phyloP scores from a whole-genome alignment of 208 protist genomes.

The Acanthamoeba culbertsoni region DNA sequence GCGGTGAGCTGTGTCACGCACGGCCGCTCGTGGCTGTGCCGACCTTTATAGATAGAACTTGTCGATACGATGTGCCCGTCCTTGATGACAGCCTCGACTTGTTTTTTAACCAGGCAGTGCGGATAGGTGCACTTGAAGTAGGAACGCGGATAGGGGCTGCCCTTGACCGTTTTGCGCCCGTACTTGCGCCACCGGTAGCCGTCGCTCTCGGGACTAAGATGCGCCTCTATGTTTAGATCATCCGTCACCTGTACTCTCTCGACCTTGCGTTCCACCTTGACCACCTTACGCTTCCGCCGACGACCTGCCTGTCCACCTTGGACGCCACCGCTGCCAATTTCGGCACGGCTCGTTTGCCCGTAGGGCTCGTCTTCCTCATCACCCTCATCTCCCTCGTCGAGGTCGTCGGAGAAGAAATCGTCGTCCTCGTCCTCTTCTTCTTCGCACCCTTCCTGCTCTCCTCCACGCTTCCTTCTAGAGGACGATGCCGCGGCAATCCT shows the following conservation, averaged over 20 bases:
- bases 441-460: background rate
- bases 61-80: background rate
- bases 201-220: background rate
- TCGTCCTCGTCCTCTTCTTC: background rate
- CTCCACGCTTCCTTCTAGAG: background rate
- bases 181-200: slow-evolving; percentile 62
- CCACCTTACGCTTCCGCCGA: background rate
- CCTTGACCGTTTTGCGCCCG: slow-evolving; percentile 45
- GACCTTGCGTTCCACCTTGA: background rate
- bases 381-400: background rate
- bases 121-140: slow-evolving; percentile 62
- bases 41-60: background rate
- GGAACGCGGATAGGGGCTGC: slow-evolving; percentile 20
- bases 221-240: slow-evolving; percentile 4
- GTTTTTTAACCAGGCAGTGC: slow-evolving; percentile 41
- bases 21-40: slow-evolving; percentile 36
- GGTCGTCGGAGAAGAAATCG: background rate
- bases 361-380: background rate
- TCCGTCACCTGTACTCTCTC: background rate
- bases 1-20: slow-evolving; percentile 24
- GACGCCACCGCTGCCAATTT: background rate
- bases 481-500: too few species aligned
- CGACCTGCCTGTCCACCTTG: background rate
- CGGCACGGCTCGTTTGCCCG: background rate
- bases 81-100: background rate